Base-by-base conservation (phyloP, 1,139 yeast genomes). In the Kurtzmaniella natalensis region DNA sequence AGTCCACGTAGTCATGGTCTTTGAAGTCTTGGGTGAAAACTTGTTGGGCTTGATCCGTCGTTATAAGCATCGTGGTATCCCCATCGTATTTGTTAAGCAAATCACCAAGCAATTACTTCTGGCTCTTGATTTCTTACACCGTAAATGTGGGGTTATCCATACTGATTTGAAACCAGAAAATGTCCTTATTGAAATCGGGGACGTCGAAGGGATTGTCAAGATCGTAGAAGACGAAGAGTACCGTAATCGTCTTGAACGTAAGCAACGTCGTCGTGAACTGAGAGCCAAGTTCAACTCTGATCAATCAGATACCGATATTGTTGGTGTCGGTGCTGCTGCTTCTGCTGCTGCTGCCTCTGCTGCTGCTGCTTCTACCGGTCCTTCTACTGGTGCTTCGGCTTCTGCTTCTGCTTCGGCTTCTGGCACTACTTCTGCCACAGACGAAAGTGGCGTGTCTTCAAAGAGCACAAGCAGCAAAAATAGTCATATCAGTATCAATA, bases 101-200 rank as follows among this genome's bases (percentile, higher is more conserved):
- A 82, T 87, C 33, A 78, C 94, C 7, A 81, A 79, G 44, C 95
- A 87, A 55, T 70, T 86, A 26, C 61, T 86, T 34, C 65, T 81
- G 15, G 87, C 92, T 0, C 63, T 85, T 42, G 95, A 87, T 56
- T 86, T 82, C 52, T 61, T 87, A 43, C 96, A 87, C 53, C 63
- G 92, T 30, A 81, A 75, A 45, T 84, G 95, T 57, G 95, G 95
- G n/a, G 81, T 87, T 23, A 83, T 87, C 39, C 96, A 87, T 58
- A 87, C 96, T 0, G 96, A 87, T 51, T 65, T 87, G 41, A 87
- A 87, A 56, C 96, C 96, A 0, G 96, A 87, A 54, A 87, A 87
- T 53, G 82, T 87, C n/a, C 61, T 87, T 42, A 72, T 86, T 32
- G 88, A 83, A 49, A 81, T 86, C 39, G 82, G 81, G 25, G 87